These are phyloP conservation scores for Oidiodendron maius DNA, from an alignment of 495 filamentous ascomycete species.

Conservation along the genomic window DNA sequence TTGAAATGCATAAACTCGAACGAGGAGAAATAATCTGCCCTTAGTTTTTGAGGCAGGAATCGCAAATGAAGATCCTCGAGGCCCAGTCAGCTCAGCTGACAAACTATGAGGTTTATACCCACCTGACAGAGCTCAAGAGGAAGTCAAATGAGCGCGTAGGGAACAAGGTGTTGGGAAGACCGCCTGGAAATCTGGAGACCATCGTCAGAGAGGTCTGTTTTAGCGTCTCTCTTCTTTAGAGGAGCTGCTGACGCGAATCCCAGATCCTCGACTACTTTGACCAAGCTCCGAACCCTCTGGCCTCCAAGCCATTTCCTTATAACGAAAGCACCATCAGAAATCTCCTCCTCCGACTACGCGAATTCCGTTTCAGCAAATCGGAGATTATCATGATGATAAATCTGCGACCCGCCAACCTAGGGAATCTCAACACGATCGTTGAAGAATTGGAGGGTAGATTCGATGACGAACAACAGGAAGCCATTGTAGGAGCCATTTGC, in stretches of 20 bases:
- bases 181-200: conserved; percentile 37
- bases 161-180: conserved; percentile 1
- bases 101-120: conserved; percentile 58
- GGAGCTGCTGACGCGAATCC: not conserved
- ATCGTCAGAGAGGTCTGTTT: conserved; percentile 33
- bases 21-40: too few relatives aligned
- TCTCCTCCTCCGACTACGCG: conserved; percentile 35
- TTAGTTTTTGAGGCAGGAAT: too few relatives aligned
- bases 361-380: conserved; percentile 51
- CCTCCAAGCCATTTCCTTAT: conserved; percentile 18
- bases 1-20: too few relatives aligned
- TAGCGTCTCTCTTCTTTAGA: not conserved
- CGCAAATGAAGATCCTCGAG: conserved; percentile 55
- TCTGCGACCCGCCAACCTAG: conserved; percentile 35
- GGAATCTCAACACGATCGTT: conserved; percentile 38
- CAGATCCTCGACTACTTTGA: conserved; percentile 26
- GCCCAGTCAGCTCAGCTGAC: conserved; percentile 56
- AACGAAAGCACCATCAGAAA: conserved; percentile 24
- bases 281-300: conserved; percentile 25
- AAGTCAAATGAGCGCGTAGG: conserved; percentile 3
- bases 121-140: conserved; percentile 35
- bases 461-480: conserved; percentile 26
- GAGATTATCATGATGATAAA: conserved; percentile 64
- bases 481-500: conserved; percentile 31
- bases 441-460: conserved; percentile 44